Percentiles rank a stretch among this genome's conserved stretches.
Conservation (phyloP, 2,329 filamentous ascomycete species). For the Neonectria ditissima region DNA sequence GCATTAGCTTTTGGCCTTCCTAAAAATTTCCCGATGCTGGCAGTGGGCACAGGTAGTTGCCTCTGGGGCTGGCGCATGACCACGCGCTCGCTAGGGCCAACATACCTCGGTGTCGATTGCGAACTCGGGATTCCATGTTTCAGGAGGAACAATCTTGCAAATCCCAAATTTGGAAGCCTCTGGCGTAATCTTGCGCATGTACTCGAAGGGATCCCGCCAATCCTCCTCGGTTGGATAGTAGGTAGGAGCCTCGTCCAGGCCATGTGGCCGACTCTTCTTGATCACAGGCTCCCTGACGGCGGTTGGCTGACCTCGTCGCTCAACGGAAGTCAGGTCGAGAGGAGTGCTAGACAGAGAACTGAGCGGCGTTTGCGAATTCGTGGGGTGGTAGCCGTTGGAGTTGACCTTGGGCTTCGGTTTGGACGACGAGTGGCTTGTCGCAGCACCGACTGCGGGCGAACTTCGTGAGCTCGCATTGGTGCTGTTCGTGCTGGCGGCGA, state of each 20-base stretch:
- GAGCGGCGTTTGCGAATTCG: conserved; percentile 63
- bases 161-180: conserved; percentile 91
- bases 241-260: conserved; percentile 88
- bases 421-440: conserved; percentile 50
- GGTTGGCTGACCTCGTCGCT: conserved; percentile 86
- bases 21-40: background rate
- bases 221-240: conserved; percentile 93
- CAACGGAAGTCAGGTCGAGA: conserved; percentile 88
- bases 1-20: conserved; percentile 32
- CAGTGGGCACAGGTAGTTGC: background rate
- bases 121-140: conserved; percentile 93
- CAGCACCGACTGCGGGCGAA: conserved; percentile 60
- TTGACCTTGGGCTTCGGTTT: conserved; percentile 67
- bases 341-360: conserved; percentile 70
- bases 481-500: conserved; percentile 53
- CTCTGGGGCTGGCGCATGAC: background rate
- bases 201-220: conserved; percentile 93
- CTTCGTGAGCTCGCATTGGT: conserved; percentile 64
- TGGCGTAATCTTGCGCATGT: conserved; percentile 89
- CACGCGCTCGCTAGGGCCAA: conserved; percentile 21
- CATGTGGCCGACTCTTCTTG: conserved; percentile 83
- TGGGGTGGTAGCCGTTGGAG: conserved; percentile 65
- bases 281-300: conserved; percentile 81
- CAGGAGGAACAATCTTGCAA: conserved; percentile 94
- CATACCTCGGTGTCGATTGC: conserved; percentile 94